Evolutionary conservation across 2,329 filamentous ascomycete species (phyloP).

Genomic region (Colletotrichum sp.): DNA sequence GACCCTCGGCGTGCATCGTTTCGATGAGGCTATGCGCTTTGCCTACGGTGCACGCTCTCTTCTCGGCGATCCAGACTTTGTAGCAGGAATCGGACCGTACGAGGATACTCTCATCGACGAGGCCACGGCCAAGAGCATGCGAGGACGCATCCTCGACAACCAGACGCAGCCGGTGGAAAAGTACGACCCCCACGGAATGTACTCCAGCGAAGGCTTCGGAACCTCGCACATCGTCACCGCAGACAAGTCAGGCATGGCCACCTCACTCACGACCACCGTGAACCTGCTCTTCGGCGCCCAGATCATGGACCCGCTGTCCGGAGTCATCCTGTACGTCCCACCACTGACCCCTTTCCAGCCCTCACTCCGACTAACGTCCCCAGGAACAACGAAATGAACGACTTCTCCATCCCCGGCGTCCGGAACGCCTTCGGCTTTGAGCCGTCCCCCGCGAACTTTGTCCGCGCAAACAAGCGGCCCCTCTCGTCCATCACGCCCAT

Average conservation of each 20-base stretch:
- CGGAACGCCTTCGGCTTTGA: constrained; percentile 86
- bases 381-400: constrained; percentile 71
- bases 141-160: constrained; percentile 72
- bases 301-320: constrained; percentile 80
- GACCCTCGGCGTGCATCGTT: constrained; percentile 78
- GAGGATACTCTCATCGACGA: constrained; percentile 72
- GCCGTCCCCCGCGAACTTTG: constrained; percentile 80
- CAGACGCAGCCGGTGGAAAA: constrained; percentile 73
- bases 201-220: constrained; percentile 72
- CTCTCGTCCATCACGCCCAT: constrained; percentile 83
- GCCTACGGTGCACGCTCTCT: constrained; percentile 81
- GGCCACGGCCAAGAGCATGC: constrained; percentile 62
- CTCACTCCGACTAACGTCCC: constrained; percentile 20
- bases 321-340: constrained; percentile 70
- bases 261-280: constrained; percentile 85
- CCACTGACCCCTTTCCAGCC: constrained; percentile 32
- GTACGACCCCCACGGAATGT: constrained; percentile 74
- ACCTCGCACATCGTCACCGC: constrained; percentile 77
- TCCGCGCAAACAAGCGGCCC: constrained; percentile 81
- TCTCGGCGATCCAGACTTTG: constrained; percentile 82
- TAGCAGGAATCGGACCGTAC: constrained; percentile 65
- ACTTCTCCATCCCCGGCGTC: constrained; percentile 83
- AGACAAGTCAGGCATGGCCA: constrained; percentile 75
- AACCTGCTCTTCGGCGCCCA: constrained; percentile 86
- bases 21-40: constrained; percentile 90